Base-by-base conservation (phyloP, 2,329 filamentous ascomycete species). In the Emmonsiellopsis sp. region DNA sequence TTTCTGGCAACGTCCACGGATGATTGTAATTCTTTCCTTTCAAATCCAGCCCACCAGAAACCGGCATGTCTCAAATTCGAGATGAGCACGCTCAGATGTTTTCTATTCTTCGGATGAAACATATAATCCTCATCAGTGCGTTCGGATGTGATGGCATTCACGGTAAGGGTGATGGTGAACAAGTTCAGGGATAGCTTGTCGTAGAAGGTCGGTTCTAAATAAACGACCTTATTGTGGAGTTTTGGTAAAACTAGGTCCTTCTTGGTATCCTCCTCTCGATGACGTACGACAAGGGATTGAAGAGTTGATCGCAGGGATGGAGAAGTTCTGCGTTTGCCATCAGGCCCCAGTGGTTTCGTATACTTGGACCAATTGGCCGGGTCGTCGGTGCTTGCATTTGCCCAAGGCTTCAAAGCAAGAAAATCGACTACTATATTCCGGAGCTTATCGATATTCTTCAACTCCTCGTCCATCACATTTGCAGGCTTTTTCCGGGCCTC, bases 111-210 rank as follows among this genome's bases (percentile, higher is more conserved):
- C 0, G 81, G 79, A 61, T 95, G 87, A 61, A 96, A 96, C 58
- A 97, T 85, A 65, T 95, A 96, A 65, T 96, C 91, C 53, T 81
- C 76, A 61, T 92, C 92, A 0, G 80, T 83, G 9, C 91, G 78
- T 64, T 96, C 88, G 5, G 90, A 95, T 26, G 91, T 91, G 0
- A 97, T 83, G 0, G 89, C 84, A 64, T 97, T 97, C 59, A 89
- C 85, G 1, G 87, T 84, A 46, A 96, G 81, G 64, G 89, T 83
- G 70, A 93, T 86, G 0, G 88, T 81, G 64, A 96, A 96, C 1
- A 94, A 71, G 59, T 95, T 95, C 30, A 91, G 77, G 0, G 85
- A 88, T 8, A 95, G 68, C 62, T 84, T 89, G 67, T 96, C 91
- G 63, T 92, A 89, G 62, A 85, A 89, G 1, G 85, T 92, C 0